A percentile compares a stretch with the other conserved stretches of the same genome.
Evolutionary conservation across 306 rosid genomes (phyloP).

Genomic region (Carpinus viminea): DNA sequence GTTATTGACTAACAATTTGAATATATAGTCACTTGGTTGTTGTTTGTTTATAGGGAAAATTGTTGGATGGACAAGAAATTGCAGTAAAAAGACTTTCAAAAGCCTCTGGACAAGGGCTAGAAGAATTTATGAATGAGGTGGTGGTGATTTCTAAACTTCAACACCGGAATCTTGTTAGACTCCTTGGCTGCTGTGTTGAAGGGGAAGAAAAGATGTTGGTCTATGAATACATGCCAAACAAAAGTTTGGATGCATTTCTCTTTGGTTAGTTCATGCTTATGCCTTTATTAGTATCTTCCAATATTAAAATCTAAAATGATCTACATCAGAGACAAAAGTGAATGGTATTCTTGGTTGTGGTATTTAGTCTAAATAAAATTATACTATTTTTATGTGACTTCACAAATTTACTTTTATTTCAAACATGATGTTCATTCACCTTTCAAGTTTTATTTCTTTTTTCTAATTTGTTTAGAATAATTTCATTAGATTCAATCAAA

Average conservation of each 20-base stretch:
- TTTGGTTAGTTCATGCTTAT: conserved; percentile 38
- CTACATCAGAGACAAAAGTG: too few relatives aligned
- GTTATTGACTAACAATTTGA: neutral
- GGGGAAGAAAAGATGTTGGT: conserved; percentile 44
- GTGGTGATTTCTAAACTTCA: conserved; percentile 32
- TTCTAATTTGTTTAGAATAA: neutral
- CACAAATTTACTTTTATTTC: neutral
- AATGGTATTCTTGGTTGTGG: neutral
- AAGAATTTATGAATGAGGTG: conserved; percentile 1
- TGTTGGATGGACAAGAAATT: conserved; percentile 40
- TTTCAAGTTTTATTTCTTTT: neutral
- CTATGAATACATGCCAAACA: conserved; percentile 56
- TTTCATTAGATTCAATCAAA: conserved; percentile 24
- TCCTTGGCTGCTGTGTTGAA: conserved; percentile 47
- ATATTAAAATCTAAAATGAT: neutral
- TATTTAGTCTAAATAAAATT: neutral
- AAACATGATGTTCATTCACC: neutral
- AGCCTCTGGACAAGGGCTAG: neutral
- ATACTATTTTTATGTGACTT: neutral
- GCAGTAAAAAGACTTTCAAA: conserved; percentile 50
- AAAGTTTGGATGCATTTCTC: conserved; percentile 45
- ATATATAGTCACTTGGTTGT: neutral
- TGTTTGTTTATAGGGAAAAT: conserved; percentile 25
- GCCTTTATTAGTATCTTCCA: neutral
- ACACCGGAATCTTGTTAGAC: conserved; percentile 32